Percentiles rank a stretch among this genome's conserved stretches.
These are phyloP conservation scores for Phytophthora pseudosyringae DNA, from an alignment of 352 stramenopile species.

Conservation along the genomic window DNA sequence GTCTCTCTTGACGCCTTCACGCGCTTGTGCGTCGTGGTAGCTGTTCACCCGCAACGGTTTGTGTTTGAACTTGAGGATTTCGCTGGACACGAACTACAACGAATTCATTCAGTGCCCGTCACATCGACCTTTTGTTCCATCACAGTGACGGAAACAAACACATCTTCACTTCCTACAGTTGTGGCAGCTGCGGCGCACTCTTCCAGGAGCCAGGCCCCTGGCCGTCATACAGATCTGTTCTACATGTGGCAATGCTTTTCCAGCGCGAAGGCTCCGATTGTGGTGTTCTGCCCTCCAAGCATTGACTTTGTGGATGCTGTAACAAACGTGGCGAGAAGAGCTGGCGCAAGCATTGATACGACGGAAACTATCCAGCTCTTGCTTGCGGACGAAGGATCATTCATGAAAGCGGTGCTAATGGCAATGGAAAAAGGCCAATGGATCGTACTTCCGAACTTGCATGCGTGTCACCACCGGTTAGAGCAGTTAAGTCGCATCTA, in stretches of 20 bases:
- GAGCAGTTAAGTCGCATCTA: conserved; percentile 40
- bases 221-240: conserved; percentile 22
- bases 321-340: conserved; percentile 29
- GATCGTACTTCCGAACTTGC: conserved; percentile 53
- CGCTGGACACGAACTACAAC: conserved; percentile 16
- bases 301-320: conserved; percentile 51
- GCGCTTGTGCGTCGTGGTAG: conserved; percentile 35
- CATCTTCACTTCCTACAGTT: conserved; percentile 19
- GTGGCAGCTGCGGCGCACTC: conserved; percentile 25
- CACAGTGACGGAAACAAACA: conserved; percentile 1
- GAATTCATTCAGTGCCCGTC: conserved; percentile 12
- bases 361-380: conserved; percentile 28
- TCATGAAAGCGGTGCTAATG: conserved; percentile 41
- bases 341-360: conserved; percentile 44
- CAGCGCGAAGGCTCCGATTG: conserved; percentile 34
- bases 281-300: conserved; percentile 36
- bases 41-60: conserved; percentile 33
- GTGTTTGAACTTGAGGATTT: conserved; percentile 45
- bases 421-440: conserved; percentile 63
- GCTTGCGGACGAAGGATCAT: conserved; percentile 22
- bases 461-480: conserved; percentile 31
- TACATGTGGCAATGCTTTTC: conserved; percentile 53
- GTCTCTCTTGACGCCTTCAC: conserved; percentile 25
- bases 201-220: conserved; percentile 10
- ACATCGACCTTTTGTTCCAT: conserved; percentile 4